phyloP scores from a whole-genome alignment of 805 yeast species.

The Hanseniaspora jakobsenii region DNA sequence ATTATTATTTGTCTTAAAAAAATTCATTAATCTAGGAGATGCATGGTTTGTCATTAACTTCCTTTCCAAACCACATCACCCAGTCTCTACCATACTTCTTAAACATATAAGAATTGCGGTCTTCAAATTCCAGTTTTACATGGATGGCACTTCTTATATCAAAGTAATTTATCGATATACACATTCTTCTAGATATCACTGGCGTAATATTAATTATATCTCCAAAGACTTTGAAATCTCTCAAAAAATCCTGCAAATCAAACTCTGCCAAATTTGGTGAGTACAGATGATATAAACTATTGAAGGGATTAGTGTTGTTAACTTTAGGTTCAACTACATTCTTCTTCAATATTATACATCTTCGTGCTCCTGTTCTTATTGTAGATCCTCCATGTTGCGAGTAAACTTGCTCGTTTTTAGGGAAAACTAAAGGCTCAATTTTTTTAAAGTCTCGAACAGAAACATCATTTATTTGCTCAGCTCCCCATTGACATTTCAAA shows the following conservation, averaged over 20 bases:
- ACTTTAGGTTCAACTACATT: constrained; percentile 23
- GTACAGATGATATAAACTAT: constrained; percentile 16
- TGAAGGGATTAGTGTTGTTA: not conserved
- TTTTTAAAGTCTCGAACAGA: constrained; percentile 15
- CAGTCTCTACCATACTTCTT: constrained; percentile 42
- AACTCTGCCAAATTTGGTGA: constrained; percentile 39
- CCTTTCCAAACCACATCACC: constrained; percentile 56
- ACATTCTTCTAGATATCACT: constrained; percentile 51
- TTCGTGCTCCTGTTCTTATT: constrained; percentile 37
- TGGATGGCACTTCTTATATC: constrained; percentile 48
- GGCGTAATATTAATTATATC: constrained; percentile 50
- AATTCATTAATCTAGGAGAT: too few relatives aligned
- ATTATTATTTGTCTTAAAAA: not conserved
- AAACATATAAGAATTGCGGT: constrained; percentile 28
- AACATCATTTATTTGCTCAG: constrained; percentile 13
- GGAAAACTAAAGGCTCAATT: constrained; percentile 18
- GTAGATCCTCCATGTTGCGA: constrained; percentile 26
- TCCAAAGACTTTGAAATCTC: constrained; percentile 49
- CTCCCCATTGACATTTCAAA: constrained; percentile 38
- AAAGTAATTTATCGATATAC: constrained; percentile 48
- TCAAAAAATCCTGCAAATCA: constrained; percentile 33
- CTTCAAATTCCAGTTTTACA: constrained; percentile 40
- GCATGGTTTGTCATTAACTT: constrained; percentile 52
- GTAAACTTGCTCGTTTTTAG: constrained; percentile 15
- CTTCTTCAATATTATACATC: constrained; percentile 42